Evolutionary conservation across 306 rosid genomes (phyloP), one percentile per base, ranked within the genome.

Genomic region (Begonia loranthoides): DNA sequence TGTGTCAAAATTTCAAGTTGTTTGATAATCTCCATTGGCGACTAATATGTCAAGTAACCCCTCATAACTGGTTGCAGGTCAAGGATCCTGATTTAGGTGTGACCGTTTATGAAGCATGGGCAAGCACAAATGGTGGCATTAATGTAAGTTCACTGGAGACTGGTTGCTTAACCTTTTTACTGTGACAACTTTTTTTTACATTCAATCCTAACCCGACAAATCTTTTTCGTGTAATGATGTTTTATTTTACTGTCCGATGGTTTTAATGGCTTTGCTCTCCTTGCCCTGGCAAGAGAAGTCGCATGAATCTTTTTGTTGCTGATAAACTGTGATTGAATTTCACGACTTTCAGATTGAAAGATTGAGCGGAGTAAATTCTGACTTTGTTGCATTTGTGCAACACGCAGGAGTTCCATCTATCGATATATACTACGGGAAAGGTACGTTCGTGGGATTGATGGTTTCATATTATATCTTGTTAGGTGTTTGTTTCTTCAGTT

Each of bases 381-480:
- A 90, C 74, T 90, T 79, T 65, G 95, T 88, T 49, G 79, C 95
- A 11, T 90, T 90, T 68, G 75, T 90, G 69, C 97, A 85, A 38
- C 90, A 85, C 61, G 94, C 97, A 11, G 97, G 97, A 36, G 62
- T 90, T 72, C 87, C 97, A 12, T 90, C 97, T 15, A 46, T 78
- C 56, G 97, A 90, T 64, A 38, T 85, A 12, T 90, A 79, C 66
- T 90, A 90, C 54, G 97, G 97, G 59, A 80, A 59, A 73, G 97
- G 97, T 85, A 78, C 57, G 49, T 65, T 22, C 12, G 55, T 21
- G 24, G 41, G 13, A 5, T 40, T 6, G 39, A 28, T 22, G 24
- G 3, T 17, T 51, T 13, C 9, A 12, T 47, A 12, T 4, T 2
- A 9, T 47, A 19, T 1, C 14, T 9, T 9, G 4, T 47, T 47